phyloP scores from a whole-genome alignment of 257 asterid genomes.

The Jasminum sambac region DNA sequence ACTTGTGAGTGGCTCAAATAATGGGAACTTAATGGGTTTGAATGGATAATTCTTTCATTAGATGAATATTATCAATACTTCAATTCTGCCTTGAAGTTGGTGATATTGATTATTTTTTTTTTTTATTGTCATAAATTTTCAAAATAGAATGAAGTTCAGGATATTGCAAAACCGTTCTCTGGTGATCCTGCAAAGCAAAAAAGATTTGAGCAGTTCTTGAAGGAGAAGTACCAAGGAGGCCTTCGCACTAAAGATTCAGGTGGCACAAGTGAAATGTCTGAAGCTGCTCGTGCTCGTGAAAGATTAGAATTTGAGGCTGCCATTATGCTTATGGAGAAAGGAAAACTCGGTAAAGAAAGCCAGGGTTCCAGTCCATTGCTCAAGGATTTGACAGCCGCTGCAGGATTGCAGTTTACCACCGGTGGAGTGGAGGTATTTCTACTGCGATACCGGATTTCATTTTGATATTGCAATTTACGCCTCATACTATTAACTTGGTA shows the following conservation, averaged over 20 bases:
- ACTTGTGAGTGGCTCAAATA: constrained; percentile 54
- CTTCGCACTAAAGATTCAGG: constrained; percentile 82
- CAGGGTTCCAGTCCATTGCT: constrained; percentile 50
- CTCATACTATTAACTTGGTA: constrained; percentile 19
- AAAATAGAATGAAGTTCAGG: constrained; percentile 55
- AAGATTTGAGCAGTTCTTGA: constrained; percentile 92
- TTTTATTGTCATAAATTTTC: constrained; percentile 22
- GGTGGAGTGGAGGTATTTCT: constrained; percentile 65
- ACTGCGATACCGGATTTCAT: constrained; percentile 14
- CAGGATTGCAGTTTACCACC: constrained; percentile 73
- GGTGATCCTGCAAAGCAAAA: constrained; percentile 82
- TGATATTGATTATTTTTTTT: constrained; percentile 17
- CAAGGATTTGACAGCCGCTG: constrained; percentile 42
- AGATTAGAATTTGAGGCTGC: constrained; percentile 89
- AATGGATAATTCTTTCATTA: neutral
- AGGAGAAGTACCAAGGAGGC: constrained; percentile 94
- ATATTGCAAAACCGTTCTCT: constrained; percentile 59
- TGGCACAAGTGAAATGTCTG: constrained; percentile 88
- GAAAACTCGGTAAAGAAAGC: constrained; percentile 46
- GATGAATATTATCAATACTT: neutral
- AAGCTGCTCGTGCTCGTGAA: constrained; percentile 98
- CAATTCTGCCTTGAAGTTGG: constrained; percentile 3
- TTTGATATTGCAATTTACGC: constrained; percentile 15
- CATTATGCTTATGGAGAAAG: constrained; percentile 62
- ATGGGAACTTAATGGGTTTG: neutral